A percentile compares a stretch with the other conserved stretches of the same genome.
phyloP scores from a whole-genome alignment of 352 stramenopile genomes.

The Phytophthora tubulina region DNA sequence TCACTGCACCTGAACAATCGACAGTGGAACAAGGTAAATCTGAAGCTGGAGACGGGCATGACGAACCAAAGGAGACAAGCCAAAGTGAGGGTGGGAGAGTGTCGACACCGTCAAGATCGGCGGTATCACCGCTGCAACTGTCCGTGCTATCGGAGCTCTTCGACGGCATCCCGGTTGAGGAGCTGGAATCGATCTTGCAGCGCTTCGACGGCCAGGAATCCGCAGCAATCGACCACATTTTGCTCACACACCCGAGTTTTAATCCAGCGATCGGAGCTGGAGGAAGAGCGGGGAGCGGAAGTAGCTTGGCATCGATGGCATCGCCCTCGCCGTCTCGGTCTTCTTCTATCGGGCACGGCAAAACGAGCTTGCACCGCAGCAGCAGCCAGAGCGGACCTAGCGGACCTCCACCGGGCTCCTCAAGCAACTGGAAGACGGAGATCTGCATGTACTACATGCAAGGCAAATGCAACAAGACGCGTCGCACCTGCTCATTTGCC shows the following conservation, averaged over 20 bases:
- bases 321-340: slow-evolving; percentile 39
- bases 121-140: slow-evolving; percentile 64
- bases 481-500: slow-evolving; percentile 88
- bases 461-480: slow-evolving; percentile 91
- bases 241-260: slow-evolving; percentile 77
- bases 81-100: slow-evolving; percentile 41
- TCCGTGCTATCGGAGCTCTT: slow-evolving; percentile 81
- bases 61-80: slow-evolving; percentile 42
- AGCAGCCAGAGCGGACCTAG: slow-evolving; percentile 34
- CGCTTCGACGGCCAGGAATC: slow-evolving; percentile 62
- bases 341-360: slow-evolving; percentile 35
- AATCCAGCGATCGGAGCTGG: slow-evolving; percentile 58
- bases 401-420: slow-evolving; percentile 35
- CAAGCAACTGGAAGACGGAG: slow-evolving; percentile 90
- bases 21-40: slow-evolving; percentile 38
- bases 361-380: slow-evolving; percentile 48
- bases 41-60: slow-evolving; percentile 40
- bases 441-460: slow-evolving; percentile 92
- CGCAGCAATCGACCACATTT: slow-evolving; percentile 69
- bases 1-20: slow-evolving; percentile 31
- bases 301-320: slow-evolving; percentile 24
- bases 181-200: slow-evolving; percentile 66
- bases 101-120: slow-evolving; percentile 7
- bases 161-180: slow-evolving; percentile 68
- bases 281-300: slow-evolving; percentile 34